Conservation (phyloP, 2,329 filamentous ascomycete species). For the Cryphonectria parasitica region DNA sequence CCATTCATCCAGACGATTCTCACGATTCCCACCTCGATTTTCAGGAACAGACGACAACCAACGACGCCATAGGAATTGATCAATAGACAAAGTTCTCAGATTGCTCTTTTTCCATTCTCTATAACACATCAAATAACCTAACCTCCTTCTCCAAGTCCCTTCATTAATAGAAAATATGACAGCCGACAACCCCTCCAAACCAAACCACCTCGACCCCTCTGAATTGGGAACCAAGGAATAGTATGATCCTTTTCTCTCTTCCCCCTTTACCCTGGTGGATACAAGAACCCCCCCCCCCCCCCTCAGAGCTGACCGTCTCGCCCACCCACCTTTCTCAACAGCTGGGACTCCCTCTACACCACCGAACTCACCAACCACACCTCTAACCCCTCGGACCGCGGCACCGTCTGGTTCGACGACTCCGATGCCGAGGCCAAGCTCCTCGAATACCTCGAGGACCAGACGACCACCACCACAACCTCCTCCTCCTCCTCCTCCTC, state of each 20-base stretch:
- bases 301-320: background rate
- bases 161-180: background rate
- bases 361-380: slow-evolving; percentile 73
- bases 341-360: slow-evolving; percentile 77
- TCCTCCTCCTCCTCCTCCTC: background rate
- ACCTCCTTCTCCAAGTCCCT: background rate
- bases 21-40: background rate
- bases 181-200: slow-evolving; percentile 41
- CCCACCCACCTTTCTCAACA: slow-evolving; percentile 40
- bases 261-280: slow-evolving; percentile 17
- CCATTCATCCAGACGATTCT: background rate
- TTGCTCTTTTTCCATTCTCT: background rate
- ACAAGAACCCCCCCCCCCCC: too few relatives aligned
- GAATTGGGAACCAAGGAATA: slow-evolving; percentile 88
- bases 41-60: background rate
- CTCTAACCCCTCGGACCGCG: slow-evolving; percentile 74
- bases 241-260: slow-evolving; percentile 53
- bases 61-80: too few relatives aligned
- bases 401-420: slow-evolving; percentile 96
- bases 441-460: slow-evolving; percentile 64
- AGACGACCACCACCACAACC: slow-evolving; percentile 33
- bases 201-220: slow-evolving; percentile 74
- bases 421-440: slow-evolving; percentile 84
- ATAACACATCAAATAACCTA: background rate
- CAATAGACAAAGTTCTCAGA: background rate